A percentile compares a stretch with the other conserved stretches of the same genome.
Conservation (phyloP, 78 protist genomes). For the Pigoraptor vietnamica region DNA sequence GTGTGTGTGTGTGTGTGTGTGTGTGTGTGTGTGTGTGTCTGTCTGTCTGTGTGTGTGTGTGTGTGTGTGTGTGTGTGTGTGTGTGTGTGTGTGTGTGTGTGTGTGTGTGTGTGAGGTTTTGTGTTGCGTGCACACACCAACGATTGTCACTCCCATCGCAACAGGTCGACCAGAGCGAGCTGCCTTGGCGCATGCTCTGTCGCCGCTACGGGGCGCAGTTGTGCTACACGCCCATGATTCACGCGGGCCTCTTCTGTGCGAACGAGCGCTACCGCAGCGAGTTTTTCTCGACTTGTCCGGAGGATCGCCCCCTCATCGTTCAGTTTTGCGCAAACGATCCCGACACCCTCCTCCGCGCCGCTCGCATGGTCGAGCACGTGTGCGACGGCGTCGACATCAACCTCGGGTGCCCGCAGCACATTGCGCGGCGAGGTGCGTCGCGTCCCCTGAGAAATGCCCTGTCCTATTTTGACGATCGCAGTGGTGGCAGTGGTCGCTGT, state of each 20-base stretch:
- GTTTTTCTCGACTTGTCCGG: conserved; percentile 25
- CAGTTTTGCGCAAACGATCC: conserved; percentile 66
- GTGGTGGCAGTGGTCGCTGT: not conserved
- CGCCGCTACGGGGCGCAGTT: conserved; percentile 37
- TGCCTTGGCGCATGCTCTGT: conserved; percentile 57
- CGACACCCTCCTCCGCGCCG: conserved; percentile 44
- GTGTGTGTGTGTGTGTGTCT: too few species aligned
- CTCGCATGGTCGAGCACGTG: conserved; percentile 1
- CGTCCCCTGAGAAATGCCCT: too few species aligned
- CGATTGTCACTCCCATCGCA: conserved; percentile 58
- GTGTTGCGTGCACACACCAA: not conserved
- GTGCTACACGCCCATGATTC: conserved; percentile 59
- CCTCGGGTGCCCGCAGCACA: conserved; percentile 73
- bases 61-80: not conserved
- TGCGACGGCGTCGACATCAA: conserved; percentile 62
- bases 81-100: not conserved
- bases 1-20: too few species aligned
- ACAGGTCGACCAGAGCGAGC: conserved; percentile 71
- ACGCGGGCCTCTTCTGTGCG: not conserved
- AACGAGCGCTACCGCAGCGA: not conserved
- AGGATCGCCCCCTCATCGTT: conserved; percentile 52
- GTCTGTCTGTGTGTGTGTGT: not conserved
- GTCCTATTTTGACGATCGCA: too few species aligned
- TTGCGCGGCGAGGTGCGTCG: conserved; percentile 6
- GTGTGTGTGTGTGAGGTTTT: not conserved